phyloP scores from a whole-genome alignment of 225 moss, liverwort and hornwort species.

The Sphagnum contortum region DNA sequence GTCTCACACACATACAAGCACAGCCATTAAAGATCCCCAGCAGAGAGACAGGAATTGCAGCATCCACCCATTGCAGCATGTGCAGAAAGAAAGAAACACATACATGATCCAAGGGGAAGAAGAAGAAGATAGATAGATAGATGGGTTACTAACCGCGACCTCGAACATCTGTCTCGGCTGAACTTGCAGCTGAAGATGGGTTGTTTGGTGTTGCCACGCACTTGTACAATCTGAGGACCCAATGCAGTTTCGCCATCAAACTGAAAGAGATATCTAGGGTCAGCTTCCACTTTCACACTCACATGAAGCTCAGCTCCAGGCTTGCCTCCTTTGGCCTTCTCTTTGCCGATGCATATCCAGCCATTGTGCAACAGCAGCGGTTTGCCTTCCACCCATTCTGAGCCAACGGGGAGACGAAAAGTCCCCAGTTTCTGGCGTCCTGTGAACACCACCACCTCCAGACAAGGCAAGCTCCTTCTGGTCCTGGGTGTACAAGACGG shows the following conservation, averaged over 20 bases:
- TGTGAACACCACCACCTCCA: slow-evolving; percentile 64
- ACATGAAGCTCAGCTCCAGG: slow-evolving; percentile 70
- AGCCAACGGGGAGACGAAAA: slow-evolving; percentile 44
- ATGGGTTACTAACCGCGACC: slow-evolving; percentile 36
- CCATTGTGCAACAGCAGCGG: slow-evolving; percentile 49
- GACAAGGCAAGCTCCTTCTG: slow-evolving; percentile 21
- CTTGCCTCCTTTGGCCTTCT: slow-evolving; percentile 34
- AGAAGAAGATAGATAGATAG: neutral
- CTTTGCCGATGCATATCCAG: slow-evolving; percentile 63
- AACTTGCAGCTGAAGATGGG: slow-evolving; percentile 96
- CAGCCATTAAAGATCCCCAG: too few species aligned
- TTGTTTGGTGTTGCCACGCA: slow-evolving; percentile 62
- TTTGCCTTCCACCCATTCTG: slow-evolving; percentile 67
- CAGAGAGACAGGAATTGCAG: too few species aligned
- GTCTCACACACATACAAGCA: too few species aligned
- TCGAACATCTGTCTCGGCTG: slow-evolving; percentile 65
- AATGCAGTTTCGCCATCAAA: slow-evolving; percentile 76
- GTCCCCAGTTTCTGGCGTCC: slow-evolving; percentile 73
- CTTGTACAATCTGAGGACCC: slow-evolving; percentile 78
- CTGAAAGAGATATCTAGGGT: slow-evolving; percentile 75
- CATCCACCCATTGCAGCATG: too few species aligned
- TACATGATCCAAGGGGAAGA: neutral
- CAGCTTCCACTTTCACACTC: slow-evolving; percentile 61
- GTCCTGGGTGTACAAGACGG: slow-evolving; percentile 32
- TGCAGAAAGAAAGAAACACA: too few species aligned